A percentile compares a stretch with the other conserved stretches of the same genome.
Evolutionary conservation across 257 asterid genomes (phyloP).

Genomic region (Oldenlandia corymbosa): DNA sequence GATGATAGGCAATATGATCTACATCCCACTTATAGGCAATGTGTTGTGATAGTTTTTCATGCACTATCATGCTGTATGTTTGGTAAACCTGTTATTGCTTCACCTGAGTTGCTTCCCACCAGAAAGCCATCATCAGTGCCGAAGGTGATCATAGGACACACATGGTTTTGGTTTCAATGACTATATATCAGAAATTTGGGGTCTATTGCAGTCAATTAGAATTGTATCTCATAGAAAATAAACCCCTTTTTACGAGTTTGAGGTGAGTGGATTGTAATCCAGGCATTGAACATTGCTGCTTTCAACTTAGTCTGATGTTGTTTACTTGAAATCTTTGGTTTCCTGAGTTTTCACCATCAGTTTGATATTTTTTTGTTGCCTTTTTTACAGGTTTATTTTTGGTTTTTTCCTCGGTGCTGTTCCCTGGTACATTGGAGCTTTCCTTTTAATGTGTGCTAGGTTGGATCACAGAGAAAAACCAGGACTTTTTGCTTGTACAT

Average conservation of each 20-base stretch:
- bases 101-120: background rate
- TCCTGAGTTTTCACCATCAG: background rate
- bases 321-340: background rate
- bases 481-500: slow-evolving; percentile 76
- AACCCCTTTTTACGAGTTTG: background rate
- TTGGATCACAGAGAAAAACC: slow-evolving; percentile 88
- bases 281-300: background rate
- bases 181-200: background rate
- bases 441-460: slow-evolving; percentile 64
- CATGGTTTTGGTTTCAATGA: background rate
- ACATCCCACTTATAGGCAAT: too few species aligned
- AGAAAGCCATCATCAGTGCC: background rate
- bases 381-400: slow-evolving; percentile 54
- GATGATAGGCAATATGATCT: too few species aligned
- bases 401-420: slow-evolving; percentile 81
- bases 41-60: too few species aligned
- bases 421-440: slow-evolving; percentile 92
- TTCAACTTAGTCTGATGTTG: background rate
- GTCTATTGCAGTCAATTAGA: background rate
- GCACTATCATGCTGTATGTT: background rate
- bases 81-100: background rate
- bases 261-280: background rate
- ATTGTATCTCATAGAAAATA: background rate
- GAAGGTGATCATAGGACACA: background rate
- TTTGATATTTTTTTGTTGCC: slow-evolving; percentile 8